phyloP scores from a whole-genome alignment of 2,329 filamentous ascomycete species.

The Akanthomyces muscarius region DNA sequence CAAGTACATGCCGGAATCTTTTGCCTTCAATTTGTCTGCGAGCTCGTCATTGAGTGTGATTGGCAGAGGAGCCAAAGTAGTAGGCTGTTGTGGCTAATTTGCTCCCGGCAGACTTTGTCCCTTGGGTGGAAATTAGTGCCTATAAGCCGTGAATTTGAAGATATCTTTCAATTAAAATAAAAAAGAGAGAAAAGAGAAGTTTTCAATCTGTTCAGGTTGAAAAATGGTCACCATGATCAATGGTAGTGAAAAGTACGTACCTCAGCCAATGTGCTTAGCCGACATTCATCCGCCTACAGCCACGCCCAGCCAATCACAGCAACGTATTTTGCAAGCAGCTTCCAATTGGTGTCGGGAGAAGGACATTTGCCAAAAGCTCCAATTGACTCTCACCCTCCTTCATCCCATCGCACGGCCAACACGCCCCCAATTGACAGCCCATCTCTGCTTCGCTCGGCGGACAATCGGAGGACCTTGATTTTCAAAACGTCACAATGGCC shows the following conservation, averaged over 20 bases:
- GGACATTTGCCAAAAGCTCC: conserved; percentile 32
- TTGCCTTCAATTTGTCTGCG: too few species aligned
- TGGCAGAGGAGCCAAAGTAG: too few species aligned
- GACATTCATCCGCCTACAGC: conserved; percentile 25
- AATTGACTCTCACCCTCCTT: conserved; percentile 25
- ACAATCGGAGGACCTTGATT: conserved; percentile 3
- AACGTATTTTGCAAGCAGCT: conserved; percentile 34
- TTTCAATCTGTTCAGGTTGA: too few species aligned
- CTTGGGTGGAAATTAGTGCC: too few species aligned
- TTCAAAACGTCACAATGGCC: conserved; percentile 56
- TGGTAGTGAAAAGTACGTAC: neutral
- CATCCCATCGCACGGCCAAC: conserved; percentile 22
- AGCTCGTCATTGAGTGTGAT: too few species aligned
- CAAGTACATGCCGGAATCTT: too few species aligned
- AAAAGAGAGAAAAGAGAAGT: too few species aligned
- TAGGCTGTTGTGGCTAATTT: too few species aligned
- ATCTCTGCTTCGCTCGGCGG: conserved; percentile 6
- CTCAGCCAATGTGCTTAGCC: conserved; percentile 17
- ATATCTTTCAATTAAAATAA: too few species aligned
- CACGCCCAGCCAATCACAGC: conserved; percentile 29
- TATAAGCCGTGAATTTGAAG: too few species aligned
- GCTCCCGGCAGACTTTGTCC: too few species aligned
- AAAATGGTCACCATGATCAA: too few species aligned
- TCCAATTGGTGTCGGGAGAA: conserved; percentile 26
- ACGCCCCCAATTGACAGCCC: conserved; percentile 20